These are phyloP conservation scores for Carpinus fangiana DNA, from an alignment of 306 rosid species.

Conservation along the genomic window DNA sequence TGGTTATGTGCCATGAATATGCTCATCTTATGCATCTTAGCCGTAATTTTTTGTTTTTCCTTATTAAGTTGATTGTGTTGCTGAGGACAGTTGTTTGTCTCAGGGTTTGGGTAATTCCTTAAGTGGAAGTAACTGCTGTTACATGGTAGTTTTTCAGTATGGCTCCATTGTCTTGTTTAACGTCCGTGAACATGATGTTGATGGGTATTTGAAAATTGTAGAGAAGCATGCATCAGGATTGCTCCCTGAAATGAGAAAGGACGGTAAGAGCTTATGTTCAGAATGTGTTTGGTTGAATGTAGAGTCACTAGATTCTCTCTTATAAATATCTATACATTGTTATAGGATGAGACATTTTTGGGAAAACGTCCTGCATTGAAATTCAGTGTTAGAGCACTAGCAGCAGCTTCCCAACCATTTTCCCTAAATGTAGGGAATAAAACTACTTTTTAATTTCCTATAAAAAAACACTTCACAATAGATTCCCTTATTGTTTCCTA, in stretches of 20 bases:
- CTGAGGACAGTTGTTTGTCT: constrained; percentile 30
- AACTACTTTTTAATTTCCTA: too few species aligned
- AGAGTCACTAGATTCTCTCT: not conserved
- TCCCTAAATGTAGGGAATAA: too few species aligned
- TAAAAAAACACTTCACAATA: too few species aligned
- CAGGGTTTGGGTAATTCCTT: constrained; percentile 68
- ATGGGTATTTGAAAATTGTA: constrained; percentile 74
- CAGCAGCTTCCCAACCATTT: too few species aligned
- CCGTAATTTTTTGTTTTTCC: not conserved
- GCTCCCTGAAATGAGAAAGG: constrained; percentile 97
- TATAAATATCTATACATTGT: not conserved
- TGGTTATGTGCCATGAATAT: not conserved
- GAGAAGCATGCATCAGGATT: constrained; percentile 76
- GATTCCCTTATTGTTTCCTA: too few species aligned
- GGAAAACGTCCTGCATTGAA: not conserved
- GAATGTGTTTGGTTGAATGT: not conserved
- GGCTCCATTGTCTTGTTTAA: constrained; percentile 93
- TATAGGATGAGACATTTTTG: not conserved
- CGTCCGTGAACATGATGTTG: constrained; percentile 69
- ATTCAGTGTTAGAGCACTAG: too few species aligned
- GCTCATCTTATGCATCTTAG: not conserved
- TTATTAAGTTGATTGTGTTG: constrained; percentile 6
- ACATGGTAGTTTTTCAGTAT: constrained; percentile 94
- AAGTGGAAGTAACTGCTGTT: constrained; percentile 71
- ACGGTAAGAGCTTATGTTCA: constrained; percentile 58